Conservation (phyloP, 2,329 filamentous ascomycete species). For the Epichloe gansuensis region DNA sequence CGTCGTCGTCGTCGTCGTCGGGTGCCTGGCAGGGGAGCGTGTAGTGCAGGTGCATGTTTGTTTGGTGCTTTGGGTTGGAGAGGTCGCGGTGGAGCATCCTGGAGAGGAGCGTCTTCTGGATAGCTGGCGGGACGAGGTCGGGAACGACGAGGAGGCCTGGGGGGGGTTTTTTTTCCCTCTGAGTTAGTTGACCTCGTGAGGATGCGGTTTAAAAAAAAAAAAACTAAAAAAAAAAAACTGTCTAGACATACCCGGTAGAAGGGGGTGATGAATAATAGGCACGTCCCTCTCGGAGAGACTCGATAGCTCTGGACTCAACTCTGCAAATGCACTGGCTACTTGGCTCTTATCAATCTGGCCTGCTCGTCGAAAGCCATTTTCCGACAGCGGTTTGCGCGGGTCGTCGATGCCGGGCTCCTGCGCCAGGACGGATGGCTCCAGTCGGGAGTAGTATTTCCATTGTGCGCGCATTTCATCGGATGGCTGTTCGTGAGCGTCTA, state of each 20-base stretch:
- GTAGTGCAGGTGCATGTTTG: conserved; percentile 83
- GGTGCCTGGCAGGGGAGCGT: conserved; percentile 34
- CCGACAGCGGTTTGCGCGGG: conserved; percentile 22
- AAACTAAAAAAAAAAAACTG: not conserved
- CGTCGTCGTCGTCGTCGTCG: conserved; percentile 34
- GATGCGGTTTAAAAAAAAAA: not conserved
- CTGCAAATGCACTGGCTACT: conserved; percentile 15
- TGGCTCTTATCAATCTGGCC: not conserved
- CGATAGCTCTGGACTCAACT: conserved; percentile 23
- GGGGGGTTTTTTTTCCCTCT: not conserved
- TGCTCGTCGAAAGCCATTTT: conserved; percentile 16
- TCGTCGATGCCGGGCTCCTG: conserved; percentile 46
- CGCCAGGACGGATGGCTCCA: conserved; percentile 38
- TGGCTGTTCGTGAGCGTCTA: conserved; percentile 69
- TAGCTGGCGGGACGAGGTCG: conserved; percentile 51
- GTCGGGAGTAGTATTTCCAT: conserved; percentile 64
- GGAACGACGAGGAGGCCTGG: conserved; percentile 71
- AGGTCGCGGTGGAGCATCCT: conserved; percentile 68
- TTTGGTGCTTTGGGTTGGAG: conserved; percentile 60
- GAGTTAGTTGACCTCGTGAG: too few species aligned
- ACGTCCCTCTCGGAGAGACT: conserved; percentile 24
- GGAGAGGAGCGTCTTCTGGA: conserved; percentile 59
- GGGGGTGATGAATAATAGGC: conserved; percentile 48
- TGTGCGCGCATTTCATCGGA: conserved; percentile 54
- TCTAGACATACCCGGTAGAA: conserved; percentile 50